phyloP scores from a whole-genome alignment of 108 stramenopile genomes.

The Conticribra weissflogii region DNA sequence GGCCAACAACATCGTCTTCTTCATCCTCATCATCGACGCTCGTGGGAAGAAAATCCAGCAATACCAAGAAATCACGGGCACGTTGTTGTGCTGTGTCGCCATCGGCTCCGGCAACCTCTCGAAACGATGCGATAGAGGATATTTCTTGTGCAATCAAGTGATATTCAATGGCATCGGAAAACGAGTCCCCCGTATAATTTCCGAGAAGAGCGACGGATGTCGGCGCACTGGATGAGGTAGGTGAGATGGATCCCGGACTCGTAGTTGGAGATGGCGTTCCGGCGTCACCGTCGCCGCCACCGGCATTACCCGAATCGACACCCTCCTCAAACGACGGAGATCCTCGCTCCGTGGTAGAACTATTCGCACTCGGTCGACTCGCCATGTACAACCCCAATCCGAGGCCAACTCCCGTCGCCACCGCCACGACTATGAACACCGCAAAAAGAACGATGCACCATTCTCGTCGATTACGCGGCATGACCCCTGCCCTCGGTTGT shows the following conservation, averaged over 20 bases:
- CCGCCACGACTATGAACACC: constrained; percentile 19
- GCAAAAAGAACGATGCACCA: constrained; percentile 38
- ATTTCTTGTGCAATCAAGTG: constrained; percentile 36
- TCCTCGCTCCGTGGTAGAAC: neutral
- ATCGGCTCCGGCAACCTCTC: constrained; percentile 4
- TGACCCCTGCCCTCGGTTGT: constrained; percentile 15
- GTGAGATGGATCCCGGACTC: neutral
- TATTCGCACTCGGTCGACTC: neutral
- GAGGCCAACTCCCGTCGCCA: constrained; percentile 31
- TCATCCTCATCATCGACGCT: constrained; percentile 26
- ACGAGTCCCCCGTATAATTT: constrained; percentile 2
- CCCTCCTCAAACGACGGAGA: neutral
- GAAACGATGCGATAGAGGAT: constrained; percentile 24
- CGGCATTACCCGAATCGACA: neutral
- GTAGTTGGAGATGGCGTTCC: neutral
- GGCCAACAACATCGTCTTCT: too few species aligned
- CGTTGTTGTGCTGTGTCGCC: constrained; percentile 25
- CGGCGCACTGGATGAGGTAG: constrained; percentile 8
- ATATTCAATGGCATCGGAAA: constrained; percentile 35
- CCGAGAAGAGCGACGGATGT: neutral
- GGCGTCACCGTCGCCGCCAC: neutral
- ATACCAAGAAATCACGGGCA: constrained; percentile 43
- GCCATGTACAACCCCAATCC: constrained; percentile 36
- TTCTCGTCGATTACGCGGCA: constrained; percentile 36
- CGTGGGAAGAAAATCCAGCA: constrained; percentile 16